Base-by-base conservation (phyloP, 2,329 filamentous ascomycete species). In the Phoma sp. region DNA sequence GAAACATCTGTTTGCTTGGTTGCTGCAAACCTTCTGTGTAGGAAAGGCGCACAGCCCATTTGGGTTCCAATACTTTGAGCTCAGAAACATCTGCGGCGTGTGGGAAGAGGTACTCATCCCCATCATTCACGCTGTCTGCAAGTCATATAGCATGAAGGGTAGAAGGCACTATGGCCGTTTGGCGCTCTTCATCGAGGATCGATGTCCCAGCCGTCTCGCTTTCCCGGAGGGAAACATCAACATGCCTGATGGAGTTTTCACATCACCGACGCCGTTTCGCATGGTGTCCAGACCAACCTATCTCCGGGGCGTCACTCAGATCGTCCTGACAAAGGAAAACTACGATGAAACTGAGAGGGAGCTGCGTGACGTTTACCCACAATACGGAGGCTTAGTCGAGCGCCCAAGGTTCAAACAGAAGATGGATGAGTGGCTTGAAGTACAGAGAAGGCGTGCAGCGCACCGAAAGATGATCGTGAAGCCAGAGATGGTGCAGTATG, bases 1-100 rank as follows among this genome's bases (percentile, higher is more conserved):
- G 53, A 73, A 73, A 52, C 61, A 67, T 25, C 55, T 74, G 12
- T 71, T 65, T 39, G 68, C 56, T 5, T 73, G 70, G 70, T 33
- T 74, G 29, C 43, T 74, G 43, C 72, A 74, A 37, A 56, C 53
- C 4, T 71, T 72, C 50, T 60, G 62, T 21, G 67, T 74, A 4
- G 72, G 72, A n/a, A 72, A 73, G 46, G 23, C 36, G 7, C 47
- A 47, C 33, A 74, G 68, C 26, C 59, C 62, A 7, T 66, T 53
- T 43, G 60, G 60, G 4, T 66, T 74, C 30, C 33, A 51, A 7
- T 74, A 65, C 56, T 71, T 74, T 46, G 59, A 69, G 48, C 52
- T 63, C 18, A 53, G 47, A 20, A 73, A 66, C 28, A 50, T 70
- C 15, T 67, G 65, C 36, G 59, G 55, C 11, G 69, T 61, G 3